phyloP scores from a whole-genome alignment of 345 rosid genomes.

The Eucalyptus coolabah region DNA sequence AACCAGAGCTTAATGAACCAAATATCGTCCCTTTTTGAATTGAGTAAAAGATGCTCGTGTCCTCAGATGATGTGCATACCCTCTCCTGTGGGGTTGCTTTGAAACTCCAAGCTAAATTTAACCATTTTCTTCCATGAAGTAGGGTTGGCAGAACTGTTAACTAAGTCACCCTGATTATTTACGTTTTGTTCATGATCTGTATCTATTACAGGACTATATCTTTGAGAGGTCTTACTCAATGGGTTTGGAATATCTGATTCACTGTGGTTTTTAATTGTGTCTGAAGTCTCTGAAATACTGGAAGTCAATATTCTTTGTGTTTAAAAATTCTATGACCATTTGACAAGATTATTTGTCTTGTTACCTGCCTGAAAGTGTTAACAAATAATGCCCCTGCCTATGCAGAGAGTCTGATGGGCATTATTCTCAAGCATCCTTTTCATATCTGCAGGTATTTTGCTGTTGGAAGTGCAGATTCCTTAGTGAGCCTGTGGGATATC shows the following conservation, averaged over 20 bases:
- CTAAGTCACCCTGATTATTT: neutral
- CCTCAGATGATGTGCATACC: neutral
- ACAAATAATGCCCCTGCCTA: neutral
- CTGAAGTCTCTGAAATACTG: neutral
- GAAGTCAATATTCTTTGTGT: neutral
- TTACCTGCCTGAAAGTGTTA: neutral
- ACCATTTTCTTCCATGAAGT: neutral
- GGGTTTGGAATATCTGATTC: neutral
- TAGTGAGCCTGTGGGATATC: constrained; percentile 98
- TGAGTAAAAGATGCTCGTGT: neutral
- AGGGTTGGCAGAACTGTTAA: neutral
- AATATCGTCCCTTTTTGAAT: neutral
- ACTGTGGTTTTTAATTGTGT: neutral
- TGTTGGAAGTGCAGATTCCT: constrained; percentile 98
- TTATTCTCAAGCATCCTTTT: neutral
- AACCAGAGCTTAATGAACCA: neutral
- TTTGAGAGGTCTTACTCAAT: neutral
- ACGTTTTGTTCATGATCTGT: neutral
- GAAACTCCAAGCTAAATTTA: neutral
- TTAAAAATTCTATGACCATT: neutral
- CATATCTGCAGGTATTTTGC: constrained; percentile 66
- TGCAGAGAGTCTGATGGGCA: neutral
- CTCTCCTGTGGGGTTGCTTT: neutral
- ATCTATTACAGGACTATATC: neutral
- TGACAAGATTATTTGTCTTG: neutral